Base-by-base conservation (phyloP, 345 rosid genomes). In the Aegle marmelos region DNA sequence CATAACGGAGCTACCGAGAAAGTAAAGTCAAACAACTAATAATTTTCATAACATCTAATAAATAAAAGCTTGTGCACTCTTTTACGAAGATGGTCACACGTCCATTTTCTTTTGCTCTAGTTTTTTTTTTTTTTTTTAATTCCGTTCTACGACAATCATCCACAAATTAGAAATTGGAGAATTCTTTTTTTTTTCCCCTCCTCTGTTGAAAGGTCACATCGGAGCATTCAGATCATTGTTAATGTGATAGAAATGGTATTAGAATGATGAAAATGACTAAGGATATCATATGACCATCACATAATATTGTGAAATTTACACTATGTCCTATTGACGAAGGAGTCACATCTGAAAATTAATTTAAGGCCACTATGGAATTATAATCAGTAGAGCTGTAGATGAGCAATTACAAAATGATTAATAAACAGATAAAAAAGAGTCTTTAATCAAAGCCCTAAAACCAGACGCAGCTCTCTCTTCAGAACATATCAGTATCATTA, bases 401-500 rank as follows among this genome's bases (percentile, higher is more conserved):
- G 31, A 65, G 21, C 75, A 54, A 78, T 59, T 37, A 64, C 82
- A 27, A 73, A 24, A 71, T 67, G 56, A 77, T 22, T 25, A 65
- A 73, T 37, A 33, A 66, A 75, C 37, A 74, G 64, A 85, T 63
- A 11, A 73, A 72, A 79, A 74, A 73, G 37, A 28, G 37, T 27
- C 11, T 34, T 39, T 34, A 25, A 68, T 4, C 36, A 41, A 59
- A 41, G 65, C 72, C 50, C 74, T 60, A 72, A 74, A 67, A 70
- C 39, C 61, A 8, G 50, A 59, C 59, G 7, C 50, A 45, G 17
- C 48, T 72, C 76, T 22, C 73, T 73, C 68, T 83, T 87, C 25
- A 87, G 88, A 78, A 82, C 81, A 83, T 81, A 81, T 82, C 75
- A 73, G 83, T 77, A 73, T 79, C 92, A 68, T 82, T 60, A 7